Conservation (phyloP, 371 early-diverging fungal genomes). For the Rhizopus delemar region DNA sequence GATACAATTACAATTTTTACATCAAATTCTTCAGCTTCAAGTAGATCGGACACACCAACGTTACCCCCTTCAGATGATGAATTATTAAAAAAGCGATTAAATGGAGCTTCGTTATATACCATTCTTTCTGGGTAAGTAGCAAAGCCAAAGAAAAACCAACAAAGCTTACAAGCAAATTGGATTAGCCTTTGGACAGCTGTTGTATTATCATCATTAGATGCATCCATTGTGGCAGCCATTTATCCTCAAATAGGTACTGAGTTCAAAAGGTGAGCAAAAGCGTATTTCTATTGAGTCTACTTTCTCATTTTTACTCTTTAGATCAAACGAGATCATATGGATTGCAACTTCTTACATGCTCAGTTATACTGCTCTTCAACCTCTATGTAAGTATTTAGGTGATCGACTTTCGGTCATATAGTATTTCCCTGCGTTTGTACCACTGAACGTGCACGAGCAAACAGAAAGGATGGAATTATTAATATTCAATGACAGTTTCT, state of each 20-base stretch:
- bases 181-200: conserved; percentile 45
- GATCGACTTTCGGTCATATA: too few species aligned
- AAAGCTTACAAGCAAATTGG: neutral
- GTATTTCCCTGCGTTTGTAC: neutral
- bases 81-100: conserved; percentile 35
- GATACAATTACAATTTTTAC: conserved; percentile 37
- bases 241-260: conserved; percentile 76
- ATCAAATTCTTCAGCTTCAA: conserved; percentile 24
- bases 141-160: neutral
- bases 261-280: conserved; percentile 53
- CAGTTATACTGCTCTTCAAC: conserved; percentile 75
- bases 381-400: conserved; percentile 58
- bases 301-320: conserved; percentile 4
- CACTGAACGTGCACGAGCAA: neutral
- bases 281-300: neutral
- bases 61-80: conserved; percentile 16
- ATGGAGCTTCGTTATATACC: conserved; percentile 39
- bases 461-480: neutral
- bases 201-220: conserved; percentile 74
- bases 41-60: conserved; percentile 5
- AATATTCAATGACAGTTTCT: neutral
- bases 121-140: conserved; percentile 36
- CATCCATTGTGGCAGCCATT: conserved; percentile 82
- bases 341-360: conserved; percentile 76
- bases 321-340: conserved; percentile 67